Base-by-base conservation (phyloP, 805 yeast genomes). In the Myxozyma nipponensis region DNA sequence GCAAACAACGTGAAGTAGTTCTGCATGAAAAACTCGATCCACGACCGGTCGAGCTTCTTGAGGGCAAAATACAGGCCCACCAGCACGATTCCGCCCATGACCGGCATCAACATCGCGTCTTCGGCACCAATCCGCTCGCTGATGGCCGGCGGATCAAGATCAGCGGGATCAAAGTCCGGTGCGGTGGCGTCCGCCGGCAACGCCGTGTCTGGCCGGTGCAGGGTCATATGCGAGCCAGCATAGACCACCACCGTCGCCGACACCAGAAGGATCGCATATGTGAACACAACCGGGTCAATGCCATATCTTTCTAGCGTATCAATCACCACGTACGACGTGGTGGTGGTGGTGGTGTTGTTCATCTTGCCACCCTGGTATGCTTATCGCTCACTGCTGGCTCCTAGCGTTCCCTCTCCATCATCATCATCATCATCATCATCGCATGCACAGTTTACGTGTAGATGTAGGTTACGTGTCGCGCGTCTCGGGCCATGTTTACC, bases 21-120 rank as follows among this genome's bases (percentile, higher is more conserved):
- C 38, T 68, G 69, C 44, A 79, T 51, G 22, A 63, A 59, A 35
- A 57, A 54, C 43, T 66, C 60, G 9, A 79, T 52, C 7, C 51
- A 56, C 3, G 64, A 68, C 7, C 54, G 55, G 49, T 70, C 67
- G 42, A 70, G 56, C 35, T 64, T 61, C 47, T 68, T 68, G 42
- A 75, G 44, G 3, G 63, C 62, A 47, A 66, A 69, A 58, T 76
- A 72, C 35, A 78, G 47, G 0, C 69, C 68, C 26, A 66, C 50
- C 37, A 80, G 63, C n/a, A 58, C 60, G 18, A 56, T 45, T 5
- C 75, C 74, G 3, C 77, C 76, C 4, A 72, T 13, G 3, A 79
- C 48, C 0, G 84, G 84, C 62, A 77, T 58, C 2, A 65, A 17
- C 3, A 71, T 36, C 0, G 76, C 81, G 41, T 63, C 68, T 44